A percentile compares a stretch with the other conserved stretches of the same genome.
Evolutionary conservation across 176 grass and related monocot species (phyloP).

Genomic region (Oropetium thomaeum): DNA sequence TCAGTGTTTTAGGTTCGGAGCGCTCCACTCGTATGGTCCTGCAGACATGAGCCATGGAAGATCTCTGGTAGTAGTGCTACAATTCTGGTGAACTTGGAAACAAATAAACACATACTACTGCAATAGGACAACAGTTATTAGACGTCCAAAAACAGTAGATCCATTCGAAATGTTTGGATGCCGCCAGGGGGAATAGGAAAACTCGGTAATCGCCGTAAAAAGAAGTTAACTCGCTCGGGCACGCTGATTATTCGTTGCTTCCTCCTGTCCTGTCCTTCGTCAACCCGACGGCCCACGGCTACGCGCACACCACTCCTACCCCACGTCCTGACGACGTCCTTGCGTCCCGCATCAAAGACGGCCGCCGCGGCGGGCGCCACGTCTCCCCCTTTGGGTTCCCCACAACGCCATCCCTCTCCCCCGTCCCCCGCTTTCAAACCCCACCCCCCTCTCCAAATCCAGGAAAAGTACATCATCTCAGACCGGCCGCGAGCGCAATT

Average conservation of each 20-base stretch:
- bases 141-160: neutral
- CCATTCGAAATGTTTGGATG: neutral
- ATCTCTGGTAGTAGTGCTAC: too few species aligned
- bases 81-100: too few species aligned
- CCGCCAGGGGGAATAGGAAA: too few species aligned
- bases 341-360: neutral
- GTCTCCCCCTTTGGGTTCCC: neutral
- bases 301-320: slow-evolving; percentile 29
- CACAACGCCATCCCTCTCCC: neutral
- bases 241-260: neutral
- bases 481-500: slow-evolving; percentile 22
- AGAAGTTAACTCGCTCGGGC: neutral
- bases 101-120: too few species aligned
- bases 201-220: too few species aligned
- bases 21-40: too few species aligned
- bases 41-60: too few species aligned
- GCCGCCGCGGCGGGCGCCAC: slow-evolving; percentile 20
- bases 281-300: neutral
- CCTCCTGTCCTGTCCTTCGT: neutral
- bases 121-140: too few species aligned
- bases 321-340: neutral
- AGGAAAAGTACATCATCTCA: neutral
- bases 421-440: slow-evolving; percentile 13
- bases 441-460: slow-evolving; percentile 24
- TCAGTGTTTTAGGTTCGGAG: too few species aligned